Base-by-base conservation (phyloP, 2,329 filamentous ascomycete genomes). In the Coniochaeta prunicola region DNA sequence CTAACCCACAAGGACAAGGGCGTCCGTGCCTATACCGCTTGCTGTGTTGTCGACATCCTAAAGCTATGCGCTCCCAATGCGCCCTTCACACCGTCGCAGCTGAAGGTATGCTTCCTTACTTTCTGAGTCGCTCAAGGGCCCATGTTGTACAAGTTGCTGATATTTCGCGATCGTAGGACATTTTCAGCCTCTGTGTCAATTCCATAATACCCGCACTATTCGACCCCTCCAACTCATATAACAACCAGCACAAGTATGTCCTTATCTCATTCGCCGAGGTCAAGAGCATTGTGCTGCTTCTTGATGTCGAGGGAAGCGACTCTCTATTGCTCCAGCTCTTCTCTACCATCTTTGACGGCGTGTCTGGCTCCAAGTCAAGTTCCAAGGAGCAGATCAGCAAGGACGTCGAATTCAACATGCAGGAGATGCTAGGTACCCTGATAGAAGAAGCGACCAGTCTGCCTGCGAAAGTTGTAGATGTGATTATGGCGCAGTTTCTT, bases 401-500 rank as follows among this genome's bases (percentile, higher is more conserved):
- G 76, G 94, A 96, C 72, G 90, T 97, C 59, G 91, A 97, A 71
- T 92, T 92, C 67, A 88, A 94, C 70, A 91, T 99, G 82, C 94
- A 89, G 24, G 86, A 91, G 57, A 83, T 97, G 62, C 81, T 99
- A 24, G 86, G 89, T 50, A 90, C 88, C 56, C 77, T 99, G 57
- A 88, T 99, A 24, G 94, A 97, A 64, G 94, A 99, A 75, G 87
- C 89, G 19, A 78, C 83, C 1, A 86, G 84, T 38, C 80, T 99
- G 19, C 90, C 92, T 0, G 80, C 87, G 7, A 87, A 91, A 60
- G 91, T 96, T 2, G 86, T 97, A 21, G 93, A 99, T 70, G 86
- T 93, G 31, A 92, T 99, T 65, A 90, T 99, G 69, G 93, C 93
- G 8, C 96, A 99, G 71, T 99, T 99, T 68, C 78, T 99, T 58